A percentile compares a stretch with the other conserved stretches of the same genome.
These are phyloP conservation scores for Lachnellula hyalina DNA, from an alignment of 2,329 filamentous ascomycete genomes.

Conservation along the genomic window DNA sequence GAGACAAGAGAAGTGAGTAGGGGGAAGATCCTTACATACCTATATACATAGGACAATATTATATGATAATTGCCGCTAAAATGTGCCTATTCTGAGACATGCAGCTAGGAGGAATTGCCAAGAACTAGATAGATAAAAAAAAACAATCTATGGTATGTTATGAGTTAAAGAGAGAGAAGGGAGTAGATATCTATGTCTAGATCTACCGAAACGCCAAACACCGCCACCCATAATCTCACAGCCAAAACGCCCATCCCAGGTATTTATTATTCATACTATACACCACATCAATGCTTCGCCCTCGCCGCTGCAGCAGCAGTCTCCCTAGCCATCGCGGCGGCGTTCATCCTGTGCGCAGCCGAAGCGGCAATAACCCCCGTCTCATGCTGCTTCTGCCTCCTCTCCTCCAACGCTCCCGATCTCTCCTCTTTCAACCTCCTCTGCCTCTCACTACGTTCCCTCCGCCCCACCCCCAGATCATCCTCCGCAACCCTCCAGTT, in stretches of 20 bases:
- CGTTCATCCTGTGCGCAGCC: constrained; percentile 2
- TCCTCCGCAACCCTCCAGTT: constrained; percentile 28
- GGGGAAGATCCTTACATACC: too few relatives aligned
- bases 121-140: too few relatives aligned
- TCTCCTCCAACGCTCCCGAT: constrained; percentile 14
- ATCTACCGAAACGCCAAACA: constrained; percentile 1
- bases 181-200: not conserved
- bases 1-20: too few relatives aligned
- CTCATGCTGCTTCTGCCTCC: constrained; percentile 10
- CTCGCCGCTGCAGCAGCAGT: not conserved
- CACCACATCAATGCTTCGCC: not conserved
- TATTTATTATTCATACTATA: not conserved
- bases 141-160: not conserved
- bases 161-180: not conserved
- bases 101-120: too few relatives aligned
- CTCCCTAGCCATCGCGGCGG: not conserved
- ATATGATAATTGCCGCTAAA: too few relatives aligned
- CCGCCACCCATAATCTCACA: not conserved
- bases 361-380: constrained; percentile 6
- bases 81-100: too few relatives aligned
- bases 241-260: not conserved
- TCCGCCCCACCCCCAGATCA: constrained; percentile 22
- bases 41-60: too few relatives aligned
- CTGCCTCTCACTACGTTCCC: constrained; percentile 17
- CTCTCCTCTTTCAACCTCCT: constrained; percentile 25